Evolutionary conservation across 768 basidiomycete genomes (phyloP), one percentile per base, ranked within the genome.

Genomic region (Tubosaeta brunneosetosa): DNA sequence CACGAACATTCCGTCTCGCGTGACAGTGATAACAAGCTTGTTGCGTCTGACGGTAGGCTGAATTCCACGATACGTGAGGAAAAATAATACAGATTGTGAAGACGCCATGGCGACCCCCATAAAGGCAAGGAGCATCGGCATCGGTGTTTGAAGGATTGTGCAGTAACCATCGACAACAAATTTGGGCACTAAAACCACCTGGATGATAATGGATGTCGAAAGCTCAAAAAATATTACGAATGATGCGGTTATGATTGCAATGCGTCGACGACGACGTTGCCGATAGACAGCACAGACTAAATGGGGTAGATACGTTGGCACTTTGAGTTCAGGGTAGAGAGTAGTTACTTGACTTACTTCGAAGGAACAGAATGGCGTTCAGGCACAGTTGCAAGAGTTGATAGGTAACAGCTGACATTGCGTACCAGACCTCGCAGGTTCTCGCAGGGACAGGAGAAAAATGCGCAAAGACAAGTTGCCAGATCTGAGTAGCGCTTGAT

Each of bases 261-360:
- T 19, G 29, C 45, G 53, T 33, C 27, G 36, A 7, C 19, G 31
- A 10, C n/a, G 6, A 14, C 32, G 43, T 51, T 19, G 34, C 25
- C 17, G 63, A 22, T 56, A 55, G 9, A 63, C 42, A 9, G 60
- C 62, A 31, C 47, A 32, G 16, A 65, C 63, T 63, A 27, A 22
- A 33, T 3, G 6, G 22, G 1, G 11, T 12, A 3, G 6, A 13
- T 25, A 56, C 42, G 51, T 29, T 25, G 22, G 22, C 6, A 40
- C 29, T 19, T 40, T 17, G 29, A n/a, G 29, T 44, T 9, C 3
- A 13, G 13, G n/a, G 38, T 3, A 17, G 13, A 40, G 1, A 22
- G n/a, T 26, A 16, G 14, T 37, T 48, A 14, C 26, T 32, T 6
- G 6, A 56, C 63, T 51, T 43, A 63, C 62, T 60, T 44, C 51